Evolutionary conservation across 306 rosid species (phyloP).

Genomic region (Cucurbita ficifolia): DNA sequence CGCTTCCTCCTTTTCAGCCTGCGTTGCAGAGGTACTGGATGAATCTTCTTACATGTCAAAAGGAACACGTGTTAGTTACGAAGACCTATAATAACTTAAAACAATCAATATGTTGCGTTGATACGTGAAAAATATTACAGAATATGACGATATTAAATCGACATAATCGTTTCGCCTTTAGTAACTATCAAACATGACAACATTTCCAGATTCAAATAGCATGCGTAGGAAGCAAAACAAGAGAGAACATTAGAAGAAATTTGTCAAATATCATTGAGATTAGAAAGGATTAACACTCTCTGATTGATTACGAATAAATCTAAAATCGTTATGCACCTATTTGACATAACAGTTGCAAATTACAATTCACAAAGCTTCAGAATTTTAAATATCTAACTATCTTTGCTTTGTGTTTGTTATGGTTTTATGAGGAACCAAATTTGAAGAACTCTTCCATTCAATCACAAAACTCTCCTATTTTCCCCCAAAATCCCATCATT

Average conservation of each 20-base stretch:
- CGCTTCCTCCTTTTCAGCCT: constrained; percentile 98
- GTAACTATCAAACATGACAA: neutral
- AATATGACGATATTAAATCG: neutral
- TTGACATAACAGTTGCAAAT: neutral
- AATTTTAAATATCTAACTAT: neutral
- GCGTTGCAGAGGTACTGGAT: constrained; percentile 55
- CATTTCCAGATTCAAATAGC: neutral
- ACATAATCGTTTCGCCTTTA: neutral
- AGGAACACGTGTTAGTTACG: neutral
- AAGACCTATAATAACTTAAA: neutral
- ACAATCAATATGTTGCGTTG: neutral
- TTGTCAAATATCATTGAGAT: neutral
- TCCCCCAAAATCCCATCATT: neutral
- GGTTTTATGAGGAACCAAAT: neutral
- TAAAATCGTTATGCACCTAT: neutral
- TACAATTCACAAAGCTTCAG: neutral
- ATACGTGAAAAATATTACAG: neutral
- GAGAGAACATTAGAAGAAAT: neutral
- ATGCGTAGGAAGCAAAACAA: neutral
- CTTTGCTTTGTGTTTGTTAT: neutral
- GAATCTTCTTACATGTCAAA: constrained; percentile 49
- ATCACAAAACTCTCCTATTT: neutral
- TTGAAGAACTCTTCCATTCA: neutral
- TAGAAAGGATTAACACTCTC: neutral
- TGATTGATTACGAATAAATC: neutral